These are phyloP conservation scores for Alternaria conjuncta DNA, from an alignment of 2,329 filamentous ascomycete genomes.

Conservation along the genomic window DNA sequence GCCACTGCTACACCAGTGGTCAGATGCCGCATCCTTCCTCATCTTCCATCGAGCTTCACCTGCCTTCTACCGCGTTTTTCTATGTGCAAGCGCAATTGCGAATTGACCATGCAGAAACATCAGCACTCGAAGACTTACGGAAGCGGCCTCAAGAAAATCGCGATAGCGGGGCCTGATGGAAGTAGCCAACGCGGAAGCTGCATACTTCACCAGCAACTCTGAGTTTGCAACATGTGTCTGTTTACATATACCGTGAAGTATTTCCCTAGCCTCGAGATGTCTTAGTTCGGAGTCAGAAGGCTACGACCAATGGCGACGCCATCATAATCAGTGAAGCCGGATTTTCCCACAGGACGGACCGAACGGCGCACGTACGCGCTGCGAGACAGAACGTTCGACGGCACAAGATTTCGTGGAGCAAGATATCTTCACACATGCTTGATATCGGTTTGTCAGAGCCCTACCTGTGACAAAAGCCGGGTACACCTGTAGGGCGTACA, in stretches of 20 bases:
- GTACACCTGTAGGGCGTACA: background rate
- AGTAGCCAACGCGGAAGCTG: background rate
- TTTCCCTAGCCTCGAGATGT: accelerated
- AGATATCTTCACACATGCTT: background rate
- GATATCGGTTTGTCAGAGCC: background rate
- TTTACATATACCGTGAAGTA: background rate
- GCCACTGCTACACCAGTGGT: background rate
- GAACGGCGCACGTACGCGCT: background rate
- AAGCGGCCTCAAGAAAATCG: background rate
- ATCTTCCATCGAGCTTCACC: background rate
- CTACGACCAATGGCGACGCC: background rate
- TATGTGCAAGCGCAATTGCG: background rate
- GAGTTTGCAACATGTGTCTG: background rate
- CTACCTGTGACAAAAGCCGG: accelerated
- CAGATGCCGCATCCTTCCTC: background rate
- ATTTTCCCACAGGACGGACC: background rate
- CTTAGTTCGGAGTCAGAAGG: background rate
- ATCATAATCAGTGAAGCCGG: background rate
- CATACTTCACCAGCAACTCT: background rate
- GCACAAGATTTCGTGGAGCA: background rate
- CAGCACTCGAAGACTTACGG: accelerated
- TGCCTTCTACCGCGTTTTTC: background rate
- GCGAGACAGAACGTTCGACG: background rate
- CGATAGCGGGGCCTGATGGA: background rate
- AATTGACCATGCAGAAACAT: accelerated